A percentile compares a stretch with the other conserved stretches of the same genome.
phyloP scores from a whole-genome alignment of 805 yeast species.

The Candida sithepensis region DNA sequence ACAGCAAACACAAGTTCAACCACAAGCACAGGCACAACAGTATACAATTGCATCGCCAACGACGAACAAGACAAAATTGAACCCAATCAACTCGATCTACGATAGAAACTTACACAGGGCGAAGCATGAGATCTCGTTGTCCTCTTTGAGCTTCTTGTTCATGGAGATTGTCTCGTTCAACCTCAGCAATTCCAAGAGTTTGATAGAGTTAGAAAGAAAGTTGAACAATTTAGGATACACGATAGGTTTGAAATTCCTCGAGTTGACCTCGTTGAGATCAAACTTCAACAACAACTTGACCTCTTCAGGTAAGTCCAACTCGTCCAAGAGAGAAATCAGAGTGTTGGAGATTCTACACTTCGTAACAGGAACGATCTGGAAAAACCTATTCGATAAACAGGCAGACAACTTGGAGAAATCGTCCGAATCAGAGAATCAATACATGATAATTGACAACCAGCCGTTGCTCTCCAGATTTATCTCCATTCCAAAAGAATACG shows the following conservation, averaged over 20 bases:
- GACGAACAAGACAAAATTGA: slow-evolving; percentile 6
- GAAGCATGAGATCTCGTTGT: slow-evolving; percentile 61
- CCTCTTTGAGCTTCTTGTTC: slow-evolving; percentile 66
- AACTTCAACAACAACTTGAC: slow-evolving; percentile 41
- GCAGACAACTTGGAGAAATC: slow-evolving; percentile 45
- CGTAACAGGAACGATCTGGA: slow-evolving; percentile 73
- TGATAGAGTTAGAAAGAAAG: slow-evolving; percentile 57
- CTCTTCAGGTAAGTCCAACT: slow-evolving; percentile 59
- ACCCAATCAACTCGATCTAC: slow-evolving; percentile 42
- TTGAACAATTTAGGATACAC: slow-evolving; percentile 74
- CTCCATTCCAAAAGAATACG: slow-evolving; percentile 75
- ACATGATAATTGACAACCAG: slow-evolving; percentile 73
- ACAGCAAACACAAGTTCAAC: slow-evolving; percentile 17
- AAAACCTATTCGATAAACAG: slow-evolving; percentile 65
- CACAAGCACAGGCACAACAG: slow-evolving; percentile 6
- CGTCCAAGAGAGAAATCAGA: slow-evolving; percentile 59
- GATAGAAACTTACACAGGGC: slow-evolving; percentile 68
- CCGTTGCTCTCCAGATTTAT: slow-evolving; percentile 73
- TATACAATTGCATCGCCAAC: background rate
- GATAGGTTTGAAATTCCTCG: slow-evolving; percentile 69
- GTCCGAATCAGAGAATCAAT: slow-evolving; percentile 59
- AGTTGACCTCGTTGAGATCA: slow-evolving; percentile 64
- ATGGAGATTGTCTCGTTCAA: slow-evolving; percentile 67
- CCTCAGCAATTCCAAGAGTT: slow-evolving; percentile 58
- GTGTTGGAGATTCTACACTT: slow-evolving; percentile 75